Base-by-base conservation (phyloP, 148 eudicot species). In the Spergularia bocconei region DNA sequence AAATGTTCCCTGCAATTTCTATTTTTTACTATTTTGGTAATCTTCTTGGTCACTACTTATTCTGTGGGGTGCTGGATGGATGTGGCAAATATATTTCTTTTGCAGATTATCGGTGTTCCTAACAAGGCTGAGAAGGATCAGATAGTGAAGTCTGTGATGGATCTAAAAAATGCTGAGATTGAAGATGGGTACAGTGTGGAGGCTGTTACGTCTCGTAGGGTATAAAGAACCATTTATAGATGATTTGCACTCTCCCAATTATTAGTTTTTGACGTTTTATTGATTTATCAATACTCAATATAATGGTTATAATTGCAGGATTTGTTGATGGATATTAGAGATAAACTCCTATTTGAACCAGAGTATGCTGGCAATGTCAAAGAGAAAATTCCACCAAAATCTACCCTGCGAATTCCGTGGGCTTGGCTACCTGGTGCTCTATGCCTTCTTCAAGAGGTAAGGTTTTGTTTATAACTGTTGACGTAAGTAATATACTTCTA, bases 401-500 rank as follows among this genome's bases (percentile, higher is more conserved):
- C 91, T 68, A 84, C 94, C 75, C 83, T 96, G 71, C 85, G 91
- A 55, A 86, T 96, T 76, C 93, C 97, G 54, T 92, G 98, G 99
- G 85, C 89, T 80, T 96, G 98, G 98, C 80, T 96, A 78, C 88
- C 99, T 69, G 94, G 89, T 79, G 99, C 98, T 73, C 92, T 96
- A 76, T 91, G 93, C 85, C 93, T 96, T 81, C 99, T 96, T 80
- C 99, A 96, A 84, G 99, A 96, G 98, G 99, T 92, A 86, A 58
- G 65, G 73, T 67, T 64, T 33, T 39, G 15, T 23, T 48, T 76
- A 58, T 67, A 29, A 19, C 33, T 75, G n/a, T 9, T 2, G 10
- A 41, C 33, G 12, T 23, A 66, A 33, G 21, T 11, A 53, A 63
- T 39, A 8, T 58, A 6, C 17, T 19, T 67, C 8, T 20, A 0